phyloP scores from a whole-genome alignment of 2,329 filamentous ascomycete genomes.

The Thelonectria olida region DNA sequence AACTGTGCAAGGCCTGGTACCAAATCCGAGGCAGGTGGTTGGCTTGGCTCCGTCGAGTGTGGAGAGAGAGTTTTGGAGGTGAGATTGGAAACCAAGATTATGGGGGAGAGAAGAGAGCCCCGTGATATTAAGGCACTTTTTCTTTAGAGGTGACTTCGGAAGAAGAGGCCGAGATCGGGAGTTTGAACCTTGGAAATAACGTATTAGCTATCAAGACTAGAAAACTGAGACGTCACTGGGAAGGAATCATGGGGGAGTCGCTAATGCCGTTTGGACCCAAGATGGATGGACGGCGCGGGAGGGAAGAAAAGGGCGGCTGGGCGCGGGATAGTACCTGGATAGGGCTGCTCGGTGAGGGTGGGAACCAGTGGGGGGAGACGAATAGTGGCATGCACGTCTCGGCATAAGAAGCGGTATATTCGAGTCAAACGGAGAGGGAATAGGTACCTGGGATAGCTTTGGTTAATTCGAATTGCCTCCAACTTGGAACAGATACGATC shows the following conservation, averaged over 20 bases:
- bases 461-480: no score
- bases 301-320: slow-evolving; percentile 1
- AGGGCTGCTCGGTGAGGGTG: neutral
- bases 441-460: no score
- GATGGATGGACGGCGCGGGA: neutral
- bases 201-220: no score
- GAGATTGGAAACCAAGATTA: neutral
- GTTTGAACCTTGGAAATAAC: no score
- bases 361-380: neutral
- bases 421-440: no score
- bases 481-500: no score
- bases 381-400: neutral
- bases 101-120: neutral
- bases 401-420: neutral
- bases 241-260: no score
- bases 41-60: slow-evolving; percentile 10
- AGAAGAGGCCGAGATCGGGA: neutral
- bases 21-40: slow-evolving; percentile 31
- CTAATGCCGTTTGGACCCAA: neutral
- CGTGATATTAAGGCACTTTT: neutral
- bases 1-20: slow-evolving; percentile 15
- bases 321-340: slow-evolving; percentile 1
- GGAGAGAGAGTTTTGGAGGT: neutral
- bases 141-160: neutral
- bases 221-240: neutral